Percentiles rank a stretch among this genome's conserved stretches.
Conservation (phyloP, 2,329 filamentous ascomycete species). For the Didymella sp. region DNA sequence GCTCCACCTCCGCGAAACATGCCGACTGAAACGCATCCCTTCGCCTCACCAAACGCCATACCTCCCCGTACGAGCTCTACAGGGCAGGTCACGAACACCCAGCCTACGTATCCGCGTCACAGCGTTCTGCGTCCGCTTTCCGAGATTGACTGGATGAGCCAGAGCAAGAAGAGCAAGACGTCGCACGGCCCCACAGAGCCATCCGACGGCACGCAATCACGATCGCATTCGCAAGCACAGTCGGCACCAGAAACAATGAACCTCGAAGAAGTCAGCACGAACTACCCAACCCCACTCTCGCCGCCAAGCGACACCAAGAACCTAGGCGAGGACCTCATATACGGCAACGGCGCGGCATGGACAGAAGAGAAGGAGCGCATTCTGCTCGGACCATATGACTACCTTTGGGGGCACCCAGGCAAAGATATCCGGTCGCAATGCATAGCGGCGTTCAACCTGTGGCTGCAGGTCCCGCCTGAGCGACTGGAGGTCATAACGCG, state of each 20-base stretch:
- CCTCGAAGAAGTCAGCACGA: slow-evolving; percentile 25
- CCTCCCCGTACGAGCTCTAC: slow-evolving; percentile 50
- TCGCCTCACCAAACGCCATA: slow-evolving; percentile 50
- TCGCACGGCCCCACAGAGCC: slow-evolving; percentile 33
- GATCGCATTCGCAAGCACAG: slow-evolving; percentile 6
- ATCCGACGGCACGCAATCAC: slow-evolving; percentile 3
- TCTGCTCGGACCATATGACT: slow-evolving; percentile 79
- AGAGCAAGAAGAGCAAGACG: slow-evolving; percentile 50
- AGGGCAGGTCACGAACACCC: slow-evolving; percentile 41
- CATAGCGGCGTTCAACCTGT: slow-evolving; percentile 81
- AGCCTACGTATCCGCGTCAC: slow-evolving; percentile 35
- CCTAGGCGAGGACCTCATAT: slow-evolving; percentile 51
- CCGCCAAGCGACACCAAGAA: slow-evolving; percentile 38
- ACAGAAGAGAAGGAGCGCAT: slow-evolving; percentile 77
- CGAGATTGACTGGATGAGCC: slow-evolving; percentile 50
- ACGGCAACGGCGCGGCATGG: slow-evolving; percentile 63
- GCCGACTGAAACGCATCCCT: slow-evolving; percentile 33
- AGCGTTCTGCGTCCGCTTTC: slow-evolving; percentile 48
- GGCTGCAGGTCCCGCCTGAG: slow-evolving; percentile 75
- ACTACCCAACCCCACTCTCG: slow-evolving; percentile 41
- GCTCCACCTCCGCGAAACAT: slow-evolving; percentile 11
- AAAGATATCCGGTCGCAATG: slow-evolving; percentile 85
- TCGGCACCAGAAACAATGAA: slow-evolving; percentile 22
- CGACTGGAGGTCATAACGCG: slow-evolving; percentile 77
- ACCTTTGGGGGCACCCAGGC: slow-evolving; percentile 78